phyloP scores from a whole-genome alignment of 768 basidiomycete genomes.

The Chiua virens region DNA sequence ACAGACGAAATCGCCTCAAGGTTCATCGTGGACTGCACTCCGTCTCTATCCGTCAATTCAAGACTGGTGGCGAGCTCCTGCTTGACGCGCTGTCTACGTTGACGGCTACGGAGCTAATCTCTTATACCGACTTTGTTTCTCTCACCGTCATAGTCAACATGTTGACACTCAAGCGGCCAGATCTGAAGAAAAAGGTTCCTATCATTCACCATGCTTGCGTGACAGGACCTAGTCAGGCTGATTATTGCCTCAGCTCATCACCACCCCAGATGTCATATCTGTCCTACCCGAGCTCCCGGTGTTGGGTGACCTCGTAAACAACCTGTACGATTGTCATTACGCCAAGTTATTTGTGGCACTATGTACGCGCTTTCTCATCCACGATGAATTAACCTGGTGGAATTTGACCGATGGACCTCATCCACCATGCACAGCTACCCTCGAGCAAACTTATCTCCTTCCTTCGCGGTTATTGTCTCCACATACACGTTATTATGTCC shows the following conservation, averaged over 20 bases:
- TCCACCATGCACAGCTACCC: slow-evolving; percentile 54
- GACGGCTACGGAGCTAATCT: slow-evolving; percentile 85
- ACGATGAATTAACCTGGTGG: no score
- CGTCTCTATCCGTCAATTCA: slow-evolving; percentile 88
- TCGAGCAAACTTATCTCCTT: slow-evolving; percentile 84
- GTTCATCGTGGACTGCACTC: slow-evolving; percentile 90
- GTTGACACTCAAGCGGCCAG: slow-evolving; percentile 75
- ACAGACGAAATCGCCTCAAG: slow-evolving; percentile 92
- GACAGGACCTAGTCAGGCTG: slow-evolving; percentile 5
- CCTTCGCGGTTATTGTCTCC: slow-evolving; percentile 83
- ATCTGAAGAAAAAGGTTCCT: slow-evolving; percentile 86
- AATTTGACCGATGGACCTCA: no score
- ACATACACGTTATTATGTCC: slow-evolving; percentile 86
- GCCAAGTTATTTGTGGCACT: slow-evolving; percentile 91
- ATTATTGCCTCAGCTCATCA: slow-evolving; percentile 59
- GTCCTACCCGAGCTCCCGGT: slow-evolving; percentile 80
- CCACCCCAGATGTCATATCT: slow-evolving; percentile 84
- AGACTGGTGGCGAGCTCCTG: slow-evolving; percentile 79
- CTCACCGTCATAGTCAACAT: slow-evolving; percentile 80
- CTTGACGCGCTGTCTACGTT: slow-evolving; percentile 93
- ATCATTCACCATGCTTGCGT: neutral
- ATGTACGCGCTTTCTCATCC: slow-evolving; percentile 48
- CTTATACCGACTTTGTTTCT: slow-evolving; percentile 88
- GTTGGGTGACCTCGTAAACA: slow-evolving; percentile 81
- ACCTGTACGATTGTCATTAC: slow-evolving; percentile 91